Percentiles rank a stretch among this genome's conserved stretches.
phyloP scores from a whole-genome alignment of 73 alveolate genomes.

The Symbiodinium natans region DNA sequence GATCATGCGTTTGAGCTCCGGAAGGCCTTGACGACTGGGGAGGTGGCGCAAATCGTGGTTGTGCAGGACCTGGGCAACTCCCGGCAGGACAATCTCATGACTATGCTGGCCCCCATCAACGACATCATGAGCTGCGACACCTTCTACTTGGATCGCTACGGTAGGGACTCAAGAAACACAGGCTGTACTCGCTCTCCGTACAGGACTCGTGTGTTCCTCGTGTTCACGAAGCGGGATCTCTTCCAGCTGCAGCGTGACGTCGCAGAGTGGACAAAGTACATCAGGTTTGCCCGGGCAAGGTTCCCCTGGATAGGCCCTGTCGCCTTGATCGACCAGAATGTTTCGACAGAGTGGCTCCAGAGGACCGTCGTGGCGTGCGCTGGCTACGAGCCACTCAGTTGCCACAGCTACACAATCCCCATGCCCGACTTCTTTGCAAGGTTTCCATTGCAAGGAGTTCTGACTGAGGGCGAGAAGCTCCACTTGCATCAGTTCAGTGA shows the following conservation, averaged over 20 bases:
- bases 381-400: neutral
- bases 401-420: neutral
- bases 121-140: neutral
- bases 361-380: neutral
- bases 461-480: neutral
- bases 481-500: neutral
- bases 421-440: neutral
- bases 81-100: neutral
- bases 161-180: neutral
- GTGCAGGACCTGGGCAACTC: neutral
- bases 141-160: neutral
- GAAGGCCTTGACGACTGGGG: neutral
- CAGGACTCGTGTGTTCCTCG: conserved; percentile 20
- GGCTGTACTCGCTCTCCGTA: neutral
- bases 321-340: neutral
- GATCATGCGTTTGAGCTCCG: neutral
- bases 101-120: neutral
- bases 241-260: neutral
- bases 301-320: neutral
- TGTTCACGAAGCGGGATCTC: conserved; percentile 17
- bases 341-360: neutral
- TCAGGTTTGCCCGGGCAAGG: neutral
- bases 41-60: neutral
- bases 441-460: neutral
- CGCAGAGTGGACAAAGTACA: neutral